A percentile compares a stretch with the other conserved stretches of the same genome.
These are phyloP conservation scores for Cordyceps sp. DNA, from an alignment of 2,329 filamentous ascomycete genomes.

Conservation along the genomic window DNA sequence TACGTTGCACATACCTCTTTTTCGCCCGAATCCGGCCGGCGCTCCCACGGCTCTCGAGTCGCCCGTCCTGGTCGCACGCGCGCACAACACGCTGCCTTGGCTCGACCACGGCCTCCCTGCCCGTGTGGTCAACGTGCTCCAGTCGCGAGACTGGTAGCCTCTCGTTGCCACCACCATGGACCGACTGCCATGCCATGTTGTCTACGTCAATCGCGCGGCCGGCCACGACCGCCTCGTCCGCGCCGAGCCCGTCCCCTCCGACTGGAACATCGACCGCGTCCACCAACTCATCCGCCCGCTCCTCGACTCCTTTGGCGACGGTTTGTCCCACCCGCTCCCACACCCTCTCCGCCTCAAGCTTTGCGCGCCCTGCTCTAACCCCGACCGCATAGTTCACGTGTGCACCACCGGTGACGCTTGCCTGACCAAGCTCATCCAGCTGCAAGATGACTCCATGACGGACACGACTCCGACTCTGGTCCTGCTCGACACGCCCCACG, in stretches of 20 bases:
- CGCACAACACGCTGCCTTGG: too few species aligned
- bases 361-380: conserved; percentile 6
- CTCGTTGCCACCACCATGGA: conserved; percentile 36
- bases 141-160: conserved; percentile 45
- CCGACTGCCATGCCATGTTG: conserved; percentile 37
- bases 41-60: too few species aligned
- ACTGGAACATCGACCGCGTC: conserved; percentile 20
- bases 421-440: conserved; percentile 32
- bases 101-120: conserved; percentile 6
- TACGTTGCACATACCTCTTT: too few species aligned
- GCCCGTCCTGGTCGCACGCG: too few species aligned
- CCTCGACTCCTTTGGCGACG: conserved; percentile 36
- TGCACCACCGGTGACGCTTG: conserved; percentile 36
- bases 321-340: conserved; percentile 15
- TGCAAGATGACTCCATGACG: conserved; percentile 33
- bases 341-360: background rate
- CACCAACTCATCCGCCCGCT: conserved; percentile 30
- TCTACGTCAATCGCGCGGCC: conserved; percentile 41
- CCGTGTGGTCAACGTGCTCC: conserved; percentile 36
- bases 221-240: conserved; percentile 27
- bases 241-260: conserved; percentile 6
- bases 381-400: conserved; percentile 27
- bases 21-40: too few species aligned
- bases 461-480: conserved; percentile 40
- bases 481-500: conserved; percentile 37